Base-by-base conservation (phyloP, 371 early-diverging fungal genomes). In the Actinomucor elegans region DNA sequence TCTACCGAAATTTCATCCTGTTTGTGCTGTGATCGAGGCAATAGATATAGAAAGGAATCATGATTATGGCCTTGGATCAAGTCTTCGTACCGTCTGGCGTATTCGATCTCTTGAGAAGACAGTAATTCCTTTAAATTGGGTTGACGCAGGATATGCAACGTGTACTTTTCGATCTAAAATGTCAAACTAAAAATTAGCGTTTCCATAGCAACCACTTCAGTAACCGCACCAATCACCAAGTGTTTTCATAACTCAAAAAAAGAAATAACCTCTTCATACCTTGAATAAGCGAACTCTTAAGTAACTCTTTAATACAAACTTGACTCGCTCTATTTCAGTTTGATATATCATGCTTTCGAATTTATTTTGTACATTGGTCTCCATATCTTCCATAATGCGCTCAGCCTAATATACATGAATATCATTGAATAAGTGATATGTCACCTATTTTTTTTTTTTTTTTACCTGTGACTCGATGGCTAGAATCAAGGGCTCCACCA, bases 281-380 rank as follows among this genome's bases (percentile, higher is more conserved):
- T 89, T 89, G 41, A 60, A 66, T 51, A 92, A 61, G 59, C 94
- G 67, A 27, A 85, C 73, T 21, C 91, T 60, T 36, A 92, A 61
- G 65, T 93, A 92, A 49, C 85, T 85, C 46, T 85, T 72, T 3
- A 94, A 58, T 0, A 93, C 51, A 64, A 85, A 94, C 62, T 88
- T 89, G 33, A 92, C 77, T 10, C 93, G 77, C 63, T 94, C 93
- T 23, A 92, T 79, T 61, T 94, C 94, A 34, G 88, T 89, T 55
- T 87, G 84, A 47, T 85, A 84, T 11, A 94, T 51, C 59, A 88
- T 85, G 14, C 76, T 74, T 1, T 83, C 61, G 38, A 91, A 69
- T 24, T 65, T 67, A 33, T 68, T 51, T 26, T 61, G 51, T 18
- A 40, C 43, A 21, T 42, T 48, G 11, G 37, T 26, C n/a, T 55